Evolutionary conservation across 208 protist genomes (phyloP).

Genomic region (Acanthamoeba lugdunensis): DNA sequence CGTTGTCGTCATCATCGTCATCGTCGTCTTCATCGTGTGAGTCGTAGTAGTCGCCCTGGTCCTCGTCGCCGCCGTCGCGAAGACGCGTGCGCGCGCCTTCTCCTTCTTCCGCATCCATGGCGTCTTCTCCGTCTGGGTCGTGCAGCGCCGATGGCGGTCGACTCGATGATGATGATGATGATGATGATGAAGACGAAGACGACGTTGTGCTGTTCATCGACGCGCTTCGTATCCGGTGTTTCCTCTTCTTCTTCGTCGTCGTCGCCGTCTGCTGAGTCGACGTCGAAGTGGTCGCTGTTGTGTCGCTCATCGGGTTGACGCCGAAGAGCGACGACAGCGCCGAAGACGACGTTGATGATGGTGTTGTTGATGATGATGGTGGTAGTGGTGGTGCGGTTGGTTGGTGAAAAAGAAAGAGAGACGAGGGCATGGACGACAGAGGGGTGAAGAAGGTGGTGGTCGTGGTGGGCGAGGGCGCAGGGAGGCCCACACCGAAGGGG

Average conservation of each 20-base stretch:
- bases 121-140: neutral
- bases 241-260: slow-evolving; percentile 1
- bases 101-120: slow-evolving; percentile 18
- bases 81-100: neutral
- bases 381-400: neutral
- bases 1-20: neutral
- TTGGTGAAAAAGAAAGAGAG: neutral
- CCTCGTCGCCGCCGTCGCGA: neutral
- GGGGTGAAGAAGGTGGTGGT: neutral
- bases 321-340: neutral
- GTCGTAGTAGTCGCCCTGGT: neutral
- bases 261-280: neutral
- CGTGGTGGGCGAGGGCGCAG: neutral
- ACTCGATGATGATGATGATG: neutral
- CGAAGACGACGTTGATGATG: neutral
- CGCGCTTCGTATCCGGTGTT: neutral
- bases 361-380: no score
- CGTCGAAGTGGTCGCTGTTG: neutral
- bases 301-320: neutral
- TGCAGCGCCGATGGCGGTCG: neutral
- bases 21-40: neutral
- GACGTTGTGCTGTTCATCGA: neutral
- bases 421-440: neutral
- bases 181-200: neutral
- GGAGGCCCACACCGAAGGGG: neutral